Conservation (phyloP, 208 protist genomes). For the Tritrichomonas musculus region DNA sequence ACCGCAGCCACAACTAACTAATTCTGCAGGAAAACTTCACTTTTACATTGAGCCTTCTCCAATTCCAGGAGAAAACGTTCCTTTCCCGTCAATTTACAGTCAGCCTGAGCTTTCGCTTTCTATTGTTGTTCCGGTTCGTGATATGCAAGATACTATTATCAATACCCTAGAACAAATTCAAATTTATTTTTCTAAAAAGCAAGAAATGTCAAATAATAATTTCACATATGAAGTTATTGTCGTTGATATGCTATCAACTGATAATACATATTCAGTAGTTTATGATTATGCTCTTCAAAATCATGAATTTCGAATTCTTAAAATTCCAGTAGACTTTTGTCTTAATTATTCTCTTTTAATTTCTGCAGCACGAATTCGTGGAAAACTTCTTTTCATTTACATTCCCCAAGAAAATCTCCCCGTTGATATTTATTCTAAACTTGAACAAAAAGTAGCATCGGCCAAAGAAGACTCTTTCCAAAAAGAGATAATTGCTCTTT, state of each 20-base stretch:
- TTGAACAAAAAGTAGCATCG: neutral
- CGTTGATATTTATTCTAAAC: neutral
- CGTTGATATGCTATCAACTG: neutral
- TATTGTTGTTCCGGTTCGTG: neutral
- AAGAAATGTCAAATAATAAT: neutral
- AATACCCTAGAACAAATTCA: neutral
- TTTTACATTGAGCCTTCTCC: neutral
- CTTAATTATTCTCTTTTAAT: neutral
- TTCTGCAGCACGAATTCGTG: neutral
- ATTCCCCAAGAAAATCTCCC: neutral
- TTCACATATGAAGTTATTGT: neutral
- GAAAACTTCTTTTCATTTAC: neutral
- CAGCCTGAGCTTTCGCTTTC: neutral
- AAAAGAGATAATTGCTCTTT: neutral
- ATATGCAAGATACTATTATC: neutral
- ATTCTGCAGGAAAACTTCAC: neutral
- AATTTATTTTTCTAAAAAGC: neutral
- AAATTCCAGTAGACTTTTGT: neutral
- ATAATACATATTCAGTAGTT: neutral
- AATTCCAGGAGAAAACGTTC: neutral
- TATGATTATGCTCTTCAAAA: neutral
- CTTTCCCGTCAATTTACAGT: neutral
- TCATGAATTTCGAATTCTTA: neutral
- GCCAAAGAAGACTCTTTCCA: neutral
- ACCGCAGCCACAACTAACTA: neutral